Percentiles rank a stretch among this genome's conserved stretches.
phyloP scores from a whole-genome alignment of 441 rosid species.

The Euphorbia schlechtendalii region DNA sequence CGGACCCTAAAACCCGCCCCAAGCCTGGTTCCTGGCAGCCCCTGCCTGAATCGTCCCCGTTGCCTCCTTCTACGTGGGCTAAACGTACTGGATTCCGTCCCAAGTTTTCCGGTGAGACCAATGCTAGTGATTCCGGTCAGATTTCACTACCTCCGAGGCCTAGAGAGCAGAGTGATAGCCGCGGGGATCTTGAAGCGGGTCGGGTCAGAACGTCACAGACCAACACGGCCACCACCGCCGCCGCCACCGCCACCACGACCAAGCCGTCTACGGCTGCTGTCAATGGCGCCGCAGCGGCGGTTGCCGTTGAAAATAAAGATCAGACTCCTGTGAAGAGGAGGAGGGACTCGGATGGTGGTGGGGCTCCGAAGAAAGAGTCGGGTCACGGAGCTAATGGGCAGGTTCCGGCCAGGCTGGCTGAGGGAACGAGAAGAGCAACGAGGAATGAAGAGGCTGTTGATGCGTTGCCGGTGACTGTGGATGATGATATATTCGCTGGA shows the following conservation, averaged over 20 bases:
- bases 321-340: conserved; percentile 56
- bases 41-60: conserved; percentile 53
- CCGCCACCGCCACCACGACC: conserved; percentile 4
- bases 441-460: conserved; percentile 59
- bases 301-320: conserved; percentile 34
- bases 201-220: conserved; percentile 25
- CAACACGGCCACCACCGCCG: conserved; percentile 15
- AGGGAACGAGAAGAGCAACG: conserved; percentile 46
- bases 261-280: conserved; percentile 19
- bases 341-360: conserved; percentile 68
- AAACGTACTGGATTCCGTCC: conserved; percentile 88
- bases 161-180: conserved; percentile 34
- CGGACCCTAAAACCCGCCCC: conserved; percentile 66
- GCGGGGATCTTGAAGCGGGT: conserved; percentile 69
- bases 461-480: conserved; percentile 52
- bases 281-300: conserved; percentile 23
- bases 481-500: conserved; percentile 53
- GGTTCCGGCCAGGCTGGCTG: conserved; percentile 29
- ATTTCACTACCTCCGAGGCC: conserved; percentile 43
- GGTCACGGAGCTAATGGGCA: conserved; percentile 33
- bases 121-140: conserved; percentile 72
- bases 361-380: conserved; percentile 26
- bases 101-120: conserved; percentile 89
- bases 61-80: conserved; percentile 95
- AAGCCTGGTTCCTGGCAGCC: conserved; percentile 73